These are phyloP conservation scores for Cercophora newfieldiana DNA, from an alignment of 495 filamentous ascomycete genomes.

Conservation along the genomic window DNA sequence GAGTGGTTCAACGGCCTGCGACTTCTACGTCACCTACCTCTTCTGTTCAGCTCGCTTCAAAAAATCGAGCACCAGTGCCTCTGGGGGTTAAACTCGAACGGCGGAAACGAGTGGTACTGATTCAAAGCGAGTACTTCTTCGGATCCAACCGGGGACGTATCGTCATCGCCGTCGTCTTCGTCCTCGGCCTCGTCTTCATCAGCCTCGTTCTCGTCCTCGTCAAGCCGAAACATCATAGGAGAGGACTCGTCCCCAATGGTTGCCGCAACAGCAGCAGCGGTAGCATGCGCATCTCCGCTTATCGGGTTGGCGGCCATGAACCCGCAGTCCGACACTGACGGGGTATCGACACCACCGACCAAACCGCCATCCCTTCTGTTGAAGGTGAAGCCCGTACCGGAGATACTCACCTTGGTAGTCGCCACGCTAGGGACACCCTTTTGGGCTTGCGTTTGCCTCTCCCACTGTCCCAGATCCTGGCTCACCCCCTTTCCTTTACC, in stretches of 20 bases:
- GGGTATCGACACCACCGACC: no score
- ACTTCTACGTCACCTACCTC: background rate
- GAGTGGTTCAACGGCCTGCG: background rate
- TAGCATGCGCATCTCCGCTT: no score
- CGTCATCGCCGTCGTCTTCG: background rate
- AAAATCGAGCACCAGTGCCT: background rate
- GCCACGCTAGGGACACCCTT: no score
- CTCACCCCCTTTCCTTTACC: no score
- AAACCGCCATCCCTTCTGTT: no score
- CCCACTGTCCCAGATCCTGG: no score
- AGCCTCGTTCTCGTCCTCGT: background rate
- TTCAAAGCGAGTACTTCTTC: background rate
- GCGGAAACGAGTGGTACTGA: background rate
- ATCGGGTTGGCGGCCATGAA: no score
- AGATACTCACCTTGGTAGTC: no score
- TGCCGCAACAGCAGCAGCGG: background rate
- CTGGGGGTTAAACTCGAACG: background rate
- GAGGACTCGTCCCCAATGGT: background rate
- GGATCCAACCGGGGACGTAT: background rate
- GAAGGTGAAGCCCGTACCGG: no score
- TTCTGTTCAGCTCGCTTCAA: background rate
- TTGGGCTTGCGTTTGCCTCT: no score
- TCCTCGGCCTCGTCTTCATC: background rate
- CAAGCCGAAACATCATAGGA: background rate
- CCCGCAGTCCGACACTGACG: no score